These are phyloP conservation scores for Monosporascus sp. DNA, from an alignment of 2,329 filamentous ascomycete genomes.

Conservation along the genomic window DNA sequence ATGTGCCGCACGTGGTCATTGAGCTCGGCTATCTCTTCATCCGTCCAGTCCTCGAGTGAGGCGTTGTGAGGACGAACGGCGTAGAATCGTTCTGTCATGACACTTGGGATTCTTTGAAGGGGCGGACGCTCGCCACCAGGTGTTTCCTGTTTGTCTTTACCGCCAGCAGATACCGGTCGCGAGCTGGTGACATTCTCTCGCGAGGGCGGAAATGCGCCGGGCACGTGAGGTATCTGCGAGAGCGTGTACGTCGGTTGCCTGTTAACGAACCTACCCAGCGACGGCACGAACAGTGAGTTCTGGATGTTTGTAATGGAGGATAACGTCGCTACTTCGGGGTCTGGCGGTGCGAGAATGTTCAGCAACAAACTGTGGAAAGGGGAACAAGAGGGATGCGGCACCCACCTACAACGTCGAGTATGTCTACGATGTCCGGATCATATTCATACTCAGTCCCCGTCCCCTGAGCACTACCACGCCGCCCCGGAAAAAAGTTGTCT, in stretches of 20 bases:
- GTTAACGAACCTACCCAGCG: slow-evolving; percentile 71
- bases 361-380: background rate
- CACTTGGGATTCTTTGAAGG: slow-evolving; percentile 38
- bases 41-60: slow-evolving; percentile 67
- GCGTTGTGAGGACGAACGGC: slow-evolving; percentile 74
- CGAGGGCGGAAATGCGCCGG: slow-evolving; percentile 3
- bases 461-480: background rate
- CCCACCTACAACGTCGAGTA: background rate
- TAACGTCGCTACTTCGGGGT: slow-evolving; percentile 77
- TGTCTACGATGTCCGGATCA: background rate
- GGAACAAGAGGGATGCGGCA: background rate
- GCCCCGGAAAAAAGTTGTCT: background rate
- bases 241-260: slow-evolving; percentile 74
- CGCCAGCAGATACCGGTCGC: background rate
- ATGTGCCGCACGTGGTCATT: slow-evolving; percentile 87
- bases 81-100: slow-evolving; percentile 68
- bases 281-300: slow-evolving; percentile 81
- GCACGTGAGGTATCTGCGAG: slow-evolving; percentile 37
- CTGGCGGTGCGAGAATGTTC: slow-evolving; percentile 34
- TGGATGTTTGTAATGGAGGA: slow-evolving; percentile 85
- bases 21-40: slow-evolving; percentile 67
- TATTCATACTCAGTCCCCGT: background rate
- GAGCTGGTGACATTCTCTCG: background rate
- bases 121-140: slow-evolving; percentile 14
- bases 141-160: slow-evolving; percentile 13